phyloP scores from a whole-genome alignment of 768 basidiomycete species.

The Termitomyces eurrhizus region DNA sequence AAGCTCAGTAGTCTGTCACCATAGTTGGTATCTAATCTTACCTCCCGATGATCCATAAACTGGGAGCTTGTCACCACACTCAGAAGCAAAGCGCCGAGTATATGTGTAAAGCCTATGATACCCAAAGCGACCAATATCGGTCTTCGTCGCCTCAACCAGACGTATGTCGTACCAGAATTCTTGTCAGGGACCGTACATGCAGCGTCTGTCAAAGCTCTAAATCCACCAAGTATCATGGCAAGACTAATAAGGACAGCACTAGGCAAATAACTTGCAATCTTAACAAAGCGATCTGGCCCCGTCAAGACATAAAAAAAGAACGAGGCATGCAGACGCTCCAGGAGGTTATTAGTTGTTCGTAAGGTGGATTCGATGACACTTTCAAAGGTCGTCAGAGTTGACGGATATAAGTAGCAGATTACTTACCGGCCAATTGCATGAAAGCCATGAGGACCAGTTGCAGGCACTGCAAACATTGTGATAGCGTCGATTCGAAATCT shows the following conservation, averaged over 20 bases:
- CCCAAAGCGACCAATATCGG: constrained; percentile 50
- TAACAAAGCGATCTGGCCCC: constrained; percentile 61
- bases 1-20: constrained; percentile 1
- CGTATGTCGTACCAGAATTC: constrained; percentile 15
- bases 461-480: constrained; percentile 85
- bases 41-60: constrained; percentile 39
- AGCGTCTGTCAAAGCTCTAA: constrained; percentile 66
- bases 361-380: constrained; percentile 86
- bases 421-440: constrained; percentile 84
- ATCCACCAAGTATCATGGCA: constrained; percentile 81
- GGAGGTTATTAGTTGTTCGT: constrained; percentile 87
- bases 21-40: constrained; percentile 22
- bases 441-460: constrained; percentile 92
- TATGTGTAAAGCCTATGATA: constrained; percentile 56
- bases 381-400: constrained; percentile 6
- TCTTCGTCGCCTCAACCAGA: constrained; percentile 46
- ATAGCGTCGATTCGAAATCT: constrained; percentile 95
- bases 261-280: constrained; percentile 89
- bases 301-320: constrained; percentile 94
- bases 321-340: constrained; percentile 95
- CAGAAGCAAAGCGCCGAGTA: constrained; percentile 51
- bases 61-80: constrained; percentile 37
- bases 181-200: constrained; percentile 42
- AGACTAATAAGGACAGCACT: constrained; percentile 82
- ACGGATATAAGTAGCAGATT: not conserved